Evolutionary conservation across 164 flowering plant genomes (phyloP), one percentile per base, ranked within the genome.

Genomic region (Annona squamosa): DNA sequence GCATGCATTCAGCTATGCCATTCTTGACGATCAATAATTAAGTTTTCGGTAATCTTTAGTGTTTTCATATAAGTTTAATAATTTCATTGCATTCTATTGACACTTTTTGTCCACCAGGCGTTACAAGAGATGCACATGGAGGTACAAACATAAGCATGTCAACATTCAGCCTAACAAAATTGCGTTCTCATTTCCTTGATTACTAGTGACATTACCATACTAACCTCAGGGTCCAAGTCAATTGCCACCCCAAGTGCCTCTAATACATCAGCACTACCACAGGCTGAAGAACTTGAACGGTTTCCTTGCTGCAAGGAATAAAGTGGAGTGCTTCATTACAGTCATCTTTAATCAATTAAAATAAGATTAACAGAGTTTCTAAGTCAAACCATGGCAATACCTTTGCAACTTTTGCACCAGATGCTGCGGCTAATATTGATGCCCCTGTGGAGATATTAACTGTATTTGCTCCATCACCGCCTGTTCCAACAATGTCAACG

Each of bases 401-500:
- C 95, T 95, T 95, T 57, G 98, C 97, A 78, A 93, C 91, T 87
- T 86, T 96, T 17, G 91, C 97, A 63, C 99, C 98, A 75, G 91
- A 86, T 61, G 98, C 92, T 5, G 99, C 97, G 72, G 99, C 93
- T 48, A 95, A 88, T 69, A 96, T 91, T 3, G 98, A 87, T 52
- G 98, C 89, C 18, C 99, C 99, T 0, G 99, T 96, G 1, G 99
- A 96, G 43, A 96, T 91, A 76, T 96, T 96, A 19, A 96, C 98
- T 0, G 98, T 96, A 80, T 91, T 90, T 26, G 97, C 98, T 3
- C 99, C 99, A 86, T 96, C 99, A 44, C 98, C 99, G 18, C 99
- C 99, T 0, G 98, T 96, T 65, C 99, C 99, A 74, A 96, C 99
- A 82, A 96, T 96, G 81, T 96, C 99, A 26, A 96, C 97, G 2